Evolutionary conservation across 345 rosid species (phyloP), one percentile per base, ranked within the genome.

Genomic region (Rhodomyrtus tomentosa): DNA sequence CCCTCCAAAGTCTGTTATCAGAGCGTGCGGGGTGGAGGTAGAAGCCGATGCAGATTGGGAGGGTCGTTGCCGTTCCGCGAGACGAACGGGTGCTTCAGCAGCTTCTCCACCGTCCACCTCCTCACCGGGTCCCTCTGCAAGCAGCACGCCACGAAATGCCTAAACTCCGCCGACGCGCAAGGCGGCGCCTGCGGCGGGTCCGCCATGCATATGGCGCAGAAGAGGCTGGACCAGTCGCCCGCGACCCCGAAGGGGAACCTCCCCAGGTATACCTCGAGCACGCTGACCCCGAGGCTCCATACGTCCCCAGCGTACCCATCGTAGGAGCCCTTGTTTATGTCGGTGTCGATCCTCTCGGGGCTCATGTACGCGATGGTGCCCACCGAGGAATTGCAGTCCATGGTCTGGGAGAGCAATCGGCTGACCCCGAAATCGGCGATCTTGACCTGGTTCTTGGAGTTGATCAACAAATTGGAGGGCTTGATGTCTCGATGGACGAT

Each of bases 351-450:
- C 91, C 99, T 85, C 88, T 97, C 99, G 4, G 99, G 99, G 55
- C 98, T 94, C 99, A 95, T 97, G 82, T 97, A 97, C 0, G 99
- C 98, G 13, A 95, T 95, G 42, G 98, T 95, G 20, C 98, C 98
- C 0, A 95, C 99, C 0, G 98, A 91, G 7, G 99, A 95, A 56
- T 95, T 93, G 76, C 98, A 94, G 88, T 95, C 99, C 96, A 95
- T 95, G 6, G 98, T 95, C 87, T 95, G 98, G 0, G 93, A 90
- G 36, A 95, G 87, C 84, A 93, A 88, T 80, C 99, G 83, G 55
- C 96, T 90, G 54, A 97, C 98, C 50, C 99, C 99, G 40, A 96
- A 95, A 83, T 97, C 99, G 2, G 99, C 98, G 58, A 97, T 97
- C 82, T 97, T 97, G 3, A 97, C 98, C 49, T 88, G 88, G 12